Conservation (phyloP, 257 asterid species). For the Leptodermis oblonga region DNA sequence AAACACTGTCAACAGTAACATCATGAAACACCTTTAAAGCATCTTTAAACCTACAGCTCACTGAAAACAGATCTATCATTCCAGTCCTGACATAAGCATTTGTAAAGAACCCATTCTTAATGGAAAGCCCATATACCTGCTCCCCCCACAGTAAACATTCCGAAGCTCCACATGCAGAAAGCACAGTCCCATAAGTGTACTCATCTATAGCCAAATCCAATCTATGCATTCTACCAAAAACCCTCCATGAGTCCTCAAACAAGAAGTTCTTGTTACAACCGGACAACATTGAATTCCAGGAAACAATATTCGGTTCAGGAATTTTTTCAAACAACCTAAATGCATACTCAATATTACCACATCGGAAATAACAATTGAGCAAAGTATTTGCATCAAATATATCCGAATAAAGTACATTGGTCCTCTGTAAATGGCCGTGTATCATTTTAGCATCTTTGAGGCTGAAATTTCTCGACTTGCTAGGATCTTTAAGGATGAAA, state of each 20-base stretch:
- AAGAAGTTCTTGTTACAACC: conserved; percentile 48
- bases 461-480: conserved; percentile 28
- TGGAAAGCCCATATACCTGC: conserved; percentile 58
- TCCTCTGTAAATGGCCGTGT: conserved; percentile 46
- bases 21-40: conserved; percentile 58
- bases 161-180: conserved; percentile 56
- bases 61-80: conserved; percentile 55
- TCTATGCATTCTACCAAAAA: conserved; percentile 44
- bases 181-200: conserved; percentile 55
- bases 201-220: conserved; percentile 41
- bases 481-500: conserved; percentile 30
- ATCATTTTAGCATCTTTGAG: conserved; percentile 37
- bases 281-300: conserved; percentile 63
- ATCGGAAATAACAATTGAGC: conserved; percentile 33
- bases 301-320: conserved; percentile 38
- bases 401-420: conserved; percentile 23
- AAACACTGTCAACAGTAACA: conserved; percentile 52
- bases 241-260: conserved; percentile 53
- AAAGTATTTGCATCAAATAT: conserved; percentile 41
- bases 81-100: conserved; percentile 64
- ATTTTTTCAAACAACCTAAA: conserved; percentile 58
- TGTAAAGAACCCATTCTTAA: conserved; percentile 53
- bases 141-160: conserved; percentile 33
- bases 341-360: conserved; percentile 43
- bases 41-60: conserved; percentile 38